Evolutionary conservation across 176 grass and related monocot genomes (phyloP).

Genomic region (Microstegium vimineum): DNA sequence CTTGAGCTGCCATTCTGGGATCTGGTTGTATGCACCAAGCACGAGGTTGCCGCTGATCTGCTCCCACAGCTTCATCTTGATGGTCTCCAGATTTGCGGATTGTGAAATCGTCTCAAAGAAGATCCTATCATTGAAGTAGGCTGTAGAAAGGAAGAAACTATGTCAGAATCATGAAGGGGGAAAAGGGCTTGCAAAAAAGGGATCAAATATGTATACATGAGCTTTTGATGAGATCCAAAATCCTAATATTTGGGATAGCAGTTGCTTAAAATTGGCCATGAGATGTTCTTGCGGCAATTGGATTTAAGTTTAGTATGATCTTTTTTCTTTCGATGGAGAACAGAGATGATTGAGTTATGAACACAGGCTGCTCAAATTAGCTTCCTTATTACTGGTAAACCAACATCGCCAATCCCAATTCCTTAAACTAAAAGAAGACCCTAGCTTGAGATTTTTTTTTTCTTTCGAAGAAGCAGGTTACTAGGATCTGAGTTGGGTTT

Average conservation of each 20-base stretch:
- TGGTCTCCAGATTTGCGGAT: conserved; percentile 70
- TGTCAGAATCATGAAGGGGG: background rate
- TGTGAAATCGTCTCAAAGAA: conserved; percentile 92
- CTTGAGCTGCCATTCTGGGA: conserved; percentile 84
- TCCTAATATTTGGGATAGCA: background rate
- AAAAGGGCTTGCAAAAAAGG: background rate
- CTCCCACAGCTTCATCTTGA: conserved; percentile 90
- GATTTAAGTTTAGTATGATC: background rate
- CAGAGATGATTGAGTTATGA: background rate
- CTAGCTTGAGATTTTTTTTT: background rate
- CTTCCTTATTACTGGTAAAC: background rate
- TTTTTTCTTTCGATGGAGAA: background rate
- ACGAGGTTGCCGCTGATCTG: conserved; percentile 84
- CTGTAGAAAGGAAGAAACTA: conserved; percentile 39
- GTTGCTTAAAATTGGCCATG: background rate
- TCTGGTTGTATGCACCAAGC: conserved; percentile 79
- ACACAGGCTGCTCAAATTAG: background rate
- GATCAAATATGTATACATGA: background rate
- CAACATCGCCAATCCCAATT: background rate
- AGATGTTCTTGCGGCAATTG: background rate
- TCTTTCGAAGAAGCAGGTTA: background rate
- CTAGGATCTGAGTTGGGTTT: conserved; percentile 12
- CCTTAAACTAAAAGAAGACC: background rate
- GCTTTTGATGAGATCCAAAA: background rate
- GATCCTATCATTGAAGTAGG: conserved; percentile 75